Evolutionary conservation across 2,329 filamentous ascomycete genomes (phyloP).

Genomic region (Gaeumannomyces sp.): DNA sequence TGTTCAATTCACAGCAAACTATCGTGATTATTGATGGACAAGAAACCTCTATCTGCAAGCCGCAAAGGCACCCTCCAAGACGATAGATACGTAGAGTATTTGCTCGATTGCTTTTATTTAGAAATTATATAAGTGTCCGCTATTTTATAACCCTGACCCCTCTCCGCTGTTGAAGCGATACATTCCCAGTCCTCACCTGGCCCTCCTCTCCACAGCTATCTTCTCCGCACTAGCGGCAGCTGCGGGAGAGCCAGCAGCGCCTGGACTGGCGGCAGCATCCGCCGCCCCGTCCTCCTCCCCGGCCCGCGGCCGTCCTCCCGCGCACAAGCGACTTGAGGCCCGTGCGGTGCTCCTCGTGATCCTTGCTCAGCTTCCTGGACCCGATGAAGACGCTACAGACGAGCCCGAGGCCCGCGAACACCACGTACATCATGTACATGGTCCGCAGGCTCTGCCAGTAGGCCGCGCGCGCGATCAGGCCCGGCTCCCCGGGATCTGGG

Average conservation of each 20-base stretch:
- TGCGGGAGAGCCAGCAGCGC: too few species aligned
- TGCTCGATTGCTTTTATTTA: not conserved
- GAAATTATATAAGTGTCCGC: not conserved
- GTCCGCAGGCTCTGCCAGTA: slow-evolving; percentile 44
- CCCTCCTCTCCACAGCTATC: too few species aligned
- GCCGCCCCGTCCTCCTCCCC: not conserved
- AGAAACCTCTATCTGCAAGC: not conserved
- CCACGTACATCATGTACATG: slow-evolving; percentile 54
- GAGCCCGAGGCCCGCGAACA: slow-evolving; percentile 41
- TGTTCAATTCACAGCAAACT: too few species aligned
- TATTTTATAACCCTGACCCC: not conserved
- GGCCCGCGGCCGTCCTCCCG: not conserved
- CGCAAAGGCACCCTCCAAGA: not conserved
- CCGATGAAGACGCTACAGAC: slow-evolving; percentile 41
- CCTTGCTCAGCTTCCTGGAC: slow-evolving; percentile 44
- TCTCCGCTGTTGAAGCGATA: not conserved
- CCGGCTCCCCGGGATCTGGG: slow-evolving; percentile 40
- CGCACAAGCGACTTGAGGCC: slow-evolving; percentile 35
- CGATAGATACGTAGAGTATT: not conserved
- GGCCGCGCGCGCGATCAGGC: slow-evolving; percentile 34
- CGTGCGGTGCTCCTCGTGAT: slow-evolving; percentile 53
- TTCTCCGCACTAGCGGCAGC: too few species aligned
- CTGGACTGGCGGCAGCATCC: too few species aligned
- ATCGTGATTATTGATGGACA: too few species aligned
- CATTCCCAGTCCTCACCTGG: not conserved